These are phyloP conservation scores for Puccinia coronata DNA, from an alignment of 1,284 basidiomycete species.

Conservation along the genomic window DNA sequence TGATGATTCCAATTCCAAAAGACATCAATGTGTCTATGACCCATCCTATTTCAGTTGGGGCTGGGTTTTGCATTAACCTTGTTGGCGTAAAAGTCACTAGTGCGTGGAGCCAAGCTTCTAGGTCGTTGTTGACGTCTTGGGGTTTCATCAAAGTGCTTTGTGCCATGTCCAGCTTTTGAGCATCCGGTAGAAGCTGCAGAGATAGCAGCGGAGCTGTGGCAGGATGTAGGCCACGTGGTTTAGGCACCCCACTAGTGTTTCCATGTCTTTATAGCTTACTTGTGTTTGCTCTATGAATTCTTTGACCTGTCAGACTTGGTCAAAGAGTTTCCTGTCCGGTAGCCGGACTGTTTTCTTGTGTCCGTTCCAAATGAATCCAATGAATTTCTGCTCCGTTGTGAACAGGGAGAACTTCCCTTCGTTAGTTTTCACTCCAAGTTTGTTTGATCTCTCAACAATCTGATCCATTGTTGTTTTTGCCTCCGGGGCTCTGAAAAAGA, in stretches of 20 bases:
- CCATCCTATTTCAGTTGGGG: background rate
- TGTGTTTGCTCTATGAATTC: background rate
- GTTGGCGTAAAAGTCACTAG: background rate
- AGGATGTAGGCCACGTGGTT: background rate
- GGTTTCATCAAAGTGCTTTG: fast-evolving
- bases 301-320: background rate
- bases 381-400: background rate
- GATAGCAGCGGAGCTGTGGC: constrained; percentile 10
- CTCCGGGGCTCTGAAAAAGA: background rate
- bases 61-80: background rate
- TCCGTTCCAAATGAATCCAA: constrained; percentile 20
- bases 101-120: background rate
- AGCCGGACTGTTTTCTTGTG: background rate
- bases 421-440: background rate
- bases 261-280: background rate
- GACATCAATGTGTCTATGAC: background rate
- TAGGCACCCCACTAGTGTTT: background rate
- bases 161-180: background rate
- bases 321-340: background rate
- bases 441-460: background rate
- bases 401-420: background rate
- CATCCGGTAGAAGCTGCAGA: background rate
- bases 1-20: background rate
- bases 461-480: background rate
- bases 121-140: no score